Evolutionary conservation across 352 stramenopile species (phyloP).

Genomic region (Phytophthora citrophthora): DNA sequence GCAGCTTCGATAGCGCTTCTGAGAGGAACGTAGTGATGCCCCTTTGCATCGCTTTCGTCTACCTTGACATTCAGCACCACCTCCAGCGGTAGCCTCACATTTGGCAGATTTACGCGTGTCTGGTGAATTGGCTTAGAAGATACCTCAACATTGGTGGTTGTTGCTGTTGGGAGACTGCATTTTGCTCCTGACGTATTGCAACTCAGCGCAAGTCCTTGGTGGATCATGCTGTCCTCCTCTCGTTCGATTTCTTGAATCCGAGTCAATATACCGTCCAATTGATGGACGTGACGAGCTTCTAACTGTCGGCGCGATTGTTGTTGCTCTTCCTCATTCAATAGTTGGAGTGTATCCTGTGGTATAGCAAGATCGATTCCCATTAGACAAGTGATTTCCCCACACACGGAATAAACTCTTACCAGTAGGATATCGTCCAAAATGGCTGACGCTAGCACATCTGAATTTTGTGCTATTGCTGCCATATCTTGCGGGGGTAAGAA

Average conservation of each 20-base stretch:
- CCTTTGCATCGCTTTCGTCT: neutral
- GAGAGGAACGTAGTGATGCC: neutral
- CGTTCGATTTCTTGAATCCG: conserved; percentile 57
- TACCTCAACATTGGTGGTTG: neutral
- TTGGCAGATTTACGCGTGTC: neutral
- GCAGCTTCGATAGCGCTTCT: neutral
- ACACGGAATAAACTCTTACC: conserved; percentile 26
- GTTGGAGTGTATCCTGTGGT: conserved; percentile 59
- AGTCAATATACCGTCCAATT: conserved; percentile 58
- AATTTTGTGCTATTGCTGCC: conserved; percentile 51
- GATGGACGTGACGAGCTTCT: conserved; percentile 30
- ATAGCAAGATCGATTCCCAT: conserved; percentile 2
- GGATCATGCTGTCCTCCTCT: conserved; percentile 45
- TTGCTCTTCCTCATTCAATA: conserved; percentile 64
- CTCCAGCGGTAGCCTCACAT: conserved; percentile 46
- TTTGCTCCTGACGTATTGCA: conserved; percentile 20
- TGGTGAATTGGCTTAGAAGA: neutral
- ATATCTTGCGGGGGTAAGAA: conserved; percentile 47
- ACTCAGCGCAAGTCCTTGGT: conserved; percentile 42
- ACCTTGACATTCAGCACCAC: conserved; percentile 58
- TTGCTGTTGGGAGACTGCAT: conserved; percentile 17
- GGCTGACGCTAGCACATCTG: conserved; percentile 53
- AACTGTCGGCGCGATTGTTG: conserved; percentile 32
- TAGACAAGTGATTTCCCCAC: neutral
- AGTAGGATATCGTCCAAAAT: conserved; percentile 73